Percentiles rank a stretch among this genome's conserved stretches.
phyloP scores from a whole-genome alignment of 2,329 filamentous ascomycete species.

The Monosporascus sp. region DNA sequence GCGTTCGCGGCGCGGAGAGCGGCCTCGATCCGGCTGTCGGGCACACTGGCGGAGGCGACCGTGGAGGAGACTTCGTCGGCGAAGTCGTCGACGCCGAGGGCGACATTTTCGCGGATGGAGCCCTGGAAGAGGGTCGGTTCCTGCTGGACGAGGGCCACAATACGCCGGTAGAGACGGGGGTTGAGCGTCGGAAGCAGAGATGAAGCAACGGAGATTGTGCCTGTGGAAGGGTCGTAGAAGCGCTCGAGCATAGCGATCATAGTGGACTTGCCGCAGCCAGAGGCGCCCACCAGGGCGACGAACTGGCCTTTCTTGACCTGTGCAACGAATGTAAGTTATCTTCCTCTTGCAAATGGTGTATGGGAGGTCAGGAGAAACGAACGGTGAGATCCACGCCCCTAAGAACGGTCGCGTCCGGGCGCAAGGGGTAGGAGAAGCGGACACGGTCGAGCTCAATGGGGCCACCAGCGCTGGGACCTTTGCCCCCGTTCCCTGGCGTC shows the following conservation, averaged over 20 bases:
- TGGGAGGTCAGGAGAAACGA: not conserved
- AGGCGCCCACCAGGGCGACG: slow-evolving; percentile 49
- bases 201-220: slow-evolving; percentile 41
- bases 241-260: slow-evolving; percentile 48
- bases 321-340: not conserved
- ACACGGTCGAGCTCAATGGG: slow-evolving; percentile 48
- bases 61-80: not conserved
- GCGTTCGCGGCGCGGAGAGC: slow-evolving; percentile 10
- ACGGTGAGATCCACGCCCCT: slow-evolving; percentile 37
- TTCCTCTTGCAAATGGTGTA: too few relatives aligned
- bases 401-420: slow-evolving; percentile 35
- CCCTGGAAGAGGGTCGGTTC: slow-evolving; percentile 48
- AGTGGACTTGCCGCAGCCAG: slow-evolving; percentile 57
- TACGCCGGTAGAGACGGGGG: slow-evolving; percentile 44
- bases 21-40: slow-evolving; percentile 5
- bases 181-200: slow-evolving; percentile 36
- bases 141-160: slow-evolving; percentile 53
- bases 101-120: slow-evolving; percentile 37
- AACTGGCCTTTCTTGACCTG: slow-evolving; percentile 42
- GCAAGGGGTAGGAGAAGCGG: slow-evolving; percentile 58
- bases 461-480: slow-evolving; percentile 23
- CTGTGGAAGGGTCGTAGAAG: slow-evolving; percentile 39
- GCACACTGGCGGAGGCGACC: not conserved
- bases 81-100: not conserved
- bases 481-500: slow-evolving; percentile 33